phyloP scores from a whole-genome alignment of 2,329 filamentous ascomycete species.

The Davidsoniella eucalypti region DNA sequence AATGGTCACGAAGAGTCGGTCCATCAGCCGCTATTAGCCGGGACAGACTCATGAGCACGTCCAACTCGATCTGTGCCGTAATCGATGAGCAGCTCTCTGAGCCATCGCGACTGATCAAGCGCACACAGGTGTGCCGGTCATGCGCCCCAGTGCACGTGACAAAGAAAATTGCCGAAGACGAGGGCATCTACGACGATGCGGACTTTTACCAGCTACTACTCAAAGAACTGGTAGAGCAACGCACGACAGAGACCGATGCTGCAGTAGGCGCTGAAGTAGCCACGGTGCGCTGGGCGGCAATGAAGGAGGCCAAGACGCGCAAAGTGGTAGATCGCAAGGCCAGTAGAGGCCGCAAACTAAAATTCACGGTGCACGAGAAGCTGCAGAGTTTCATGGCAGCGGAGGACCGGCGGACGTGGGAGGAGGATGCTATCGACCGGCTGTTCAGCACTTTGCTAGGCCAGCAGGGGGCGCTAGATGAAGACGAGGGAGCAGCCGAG shows the following conservation, averaged over 20 bases:
- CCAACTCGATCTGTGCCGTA: constrained; percentile 44
- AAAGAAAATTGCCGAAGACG: constrained; percentile 38
- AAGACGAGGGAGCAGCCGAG: constrained; percentile 35
- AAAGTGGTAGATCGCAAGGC: constrained; percentile 83
- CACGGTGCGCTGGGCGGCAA: constrained; percentile 49
- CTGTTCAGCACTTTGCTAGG: constrained; percentile 64
- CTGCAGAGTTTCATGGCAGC: constrained; percentile 96
- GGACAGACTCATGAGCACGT: constrained; percentile 20
- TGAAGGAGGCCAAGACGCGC: constrained; percentile 59
- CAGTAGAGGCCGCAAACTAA: constrained; percentile 85
- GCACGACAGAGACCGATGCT: constrained; percentile 50
- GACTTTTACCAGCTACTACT: constrained; percentile 89
- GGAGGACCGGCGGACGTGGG: constrained; percentile 68
- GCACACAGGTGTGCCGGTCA: constrained; percentile 55
- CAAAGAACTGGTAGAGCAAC: constrained; percentile 83
- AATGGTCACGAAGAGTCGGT: constrained; percentile 68
- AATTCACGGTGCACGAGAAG: constrained; percentile 92
- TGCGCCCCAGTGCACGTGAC: constrained; percentile 56
- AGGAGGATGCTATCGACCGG: constrained; percentile 58
- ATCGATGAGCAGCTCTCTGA: constrained; percentile 53
- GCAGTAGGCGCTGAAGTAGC: constrained; percentile 36
- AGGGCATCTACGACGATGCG: constrained; percentile 72
- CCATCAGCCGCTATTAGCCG: constrained; percentile 22
- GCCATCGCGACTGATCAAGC: constrained; percentile 49
- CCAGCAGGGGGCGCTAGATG: constrained; percentile 48